phyloP scores from a whole-genome alignment of 257 asterid species.

The Solanum peruvianum region DNA sequence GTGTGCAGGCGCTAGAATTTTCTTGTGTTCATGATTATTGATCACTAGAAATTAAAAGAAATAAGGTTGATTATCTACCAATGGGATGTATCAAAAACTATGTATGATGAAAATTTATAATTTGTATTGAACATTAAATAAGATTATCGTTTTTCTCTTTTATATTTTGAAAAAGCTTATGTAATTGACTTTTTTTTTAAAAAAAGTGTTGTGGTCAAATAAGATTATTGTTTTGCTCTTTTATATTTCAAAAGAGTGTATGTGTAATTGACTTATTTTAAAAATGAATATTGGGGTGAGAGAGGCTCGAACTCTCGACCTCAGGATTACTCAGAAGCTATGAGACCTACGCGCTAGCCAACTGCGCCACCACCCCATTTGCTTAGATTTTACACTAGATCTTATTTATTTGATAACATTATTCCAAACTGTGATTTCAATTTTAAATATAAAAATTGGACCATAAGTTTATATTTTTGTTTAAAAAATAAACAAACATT shows the following conservation, averaged over 20 bases:
- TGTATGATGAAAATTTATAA: background rate
- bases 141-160: background rate
- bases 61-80: background rate
- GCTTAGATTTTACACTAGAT: rapidly evolving
- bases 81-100: background rate
- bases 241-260: background rate
- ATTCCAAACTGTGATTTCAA: too few relatives aligned
- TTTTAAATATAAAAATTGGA: too few relatives aligned
- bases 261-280: background rate
- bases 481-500: too few relatives aligned
- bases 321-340: slow-evolving; percentile 81
- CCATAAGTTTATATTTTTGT: too few relatives aligned
- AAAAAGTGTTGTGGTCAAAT: background rate
- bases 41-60: background rate
- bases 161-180: background rate
- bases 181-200: background rate
- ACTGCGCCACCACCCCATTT: slow-evolving; percentile 91
- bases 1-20: slow-evolving; percentile 27
- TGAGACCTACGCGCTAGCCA: slow-evolving; percentile 99
- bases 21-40: background rate
- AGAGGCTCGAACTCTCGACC: slow-evolving; percentile 19
- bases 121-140: background rate
- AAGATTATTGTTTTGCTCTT: background rate
- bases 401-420: too few relatives aligned
- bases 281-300: background rate